Conservation (phyloP, 768 basidiomycete genomes). For the Asterophora lycoperdoides region DNA sequence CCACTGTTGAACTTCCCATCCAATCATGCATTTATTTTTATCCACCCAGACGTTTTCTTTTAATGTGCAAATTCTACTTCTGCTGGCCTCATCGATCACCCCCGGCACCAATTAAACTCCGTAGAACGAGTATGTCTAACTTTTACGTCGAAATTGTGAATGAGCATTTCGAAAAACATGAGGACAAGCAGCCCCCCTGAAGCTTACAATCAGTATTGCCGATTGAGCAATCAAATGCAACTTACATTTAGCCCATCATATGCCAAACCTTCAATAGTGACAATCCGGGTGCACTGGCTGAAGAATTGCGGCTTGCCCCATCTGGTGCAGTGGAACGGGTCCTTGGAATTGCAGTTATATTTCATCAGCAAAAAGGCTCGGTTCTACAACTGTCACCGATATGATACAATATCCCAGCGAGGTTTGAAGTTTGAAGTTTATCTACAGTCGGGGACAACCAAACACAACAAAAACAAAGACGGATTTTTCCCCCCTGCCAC, state of each 20-base stretch:
- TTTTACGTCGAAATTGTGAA: conserved; percentile 1
- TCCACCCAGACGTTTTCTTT: too few species aligned
- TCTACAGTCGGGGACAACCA: too few species aligned
- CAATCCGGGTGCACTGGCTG: conserved; percentile 14
- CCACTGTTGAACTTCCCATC: too few species aligned
- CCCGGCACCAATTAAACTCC: background rate
- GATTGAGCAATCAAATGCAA: background rate
- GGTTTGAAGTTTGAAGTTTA: too few species aligned
- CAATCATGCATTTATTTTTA: too few species aligned
- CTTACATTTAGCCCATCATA: conserved; percentile 15
- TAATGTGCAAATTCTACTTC: too few species aligned
- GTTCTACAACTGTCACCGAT: too few species aligned
- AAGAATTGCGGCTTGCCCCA: conserved; percentile 12
- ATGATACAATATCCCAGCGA: too few species aligned
- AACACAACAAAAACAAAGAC: too few species aligned
- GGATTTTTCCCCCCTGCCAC: too few species aligned
- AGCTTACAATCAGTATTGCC: background rate
- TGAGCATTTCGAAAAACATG: conserved; percentile 13
- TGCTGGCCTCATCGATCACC: too few species aligned
- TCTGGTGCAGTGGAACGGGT: conserved; percentile 9
- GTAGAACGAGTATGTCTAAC: conserved; percentile 10
- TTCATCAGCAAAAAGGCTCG: too few species aligned
- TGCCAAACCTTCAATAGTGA: conserved; percentile 12
- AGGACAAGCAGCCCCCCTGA: conserved; percentile 9
- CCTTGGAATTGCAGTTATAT: conserved; percentile 4